Conservation (phyloP, 768 basidiomycete species). For the Agrocybe praecox region DNA sequence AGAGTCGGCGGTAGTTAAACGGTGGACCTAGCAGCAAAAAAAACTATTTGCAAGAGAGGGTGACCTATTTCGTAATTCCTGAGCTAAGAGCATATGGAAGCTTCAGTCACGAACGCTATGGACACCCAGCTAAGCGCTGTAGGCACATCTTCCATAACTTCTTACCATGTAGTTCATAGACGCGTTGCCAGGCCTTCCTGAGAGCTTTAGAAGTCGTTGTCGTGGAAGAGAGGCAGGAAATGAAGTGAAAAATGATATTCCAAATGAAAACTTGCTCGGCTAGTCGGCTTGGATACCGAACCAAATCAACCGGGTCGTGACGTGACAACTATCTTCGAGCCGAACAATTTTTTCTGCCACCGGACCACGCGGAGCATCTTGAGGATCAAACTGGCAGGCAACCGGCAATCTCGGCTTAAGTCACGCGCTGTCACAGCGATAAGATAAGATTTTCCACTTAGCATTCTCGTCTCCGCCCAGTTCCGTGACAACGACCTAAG, state of each 20-base stretch:
- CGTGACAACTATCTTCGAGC: background rate
- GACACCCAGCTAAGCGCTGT: background rate
- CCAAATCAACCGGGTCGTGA: background rate
- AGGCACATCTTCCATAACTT: background rate
- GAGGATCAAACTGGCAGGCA: background rate
- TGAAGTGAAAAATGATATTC: background rate
- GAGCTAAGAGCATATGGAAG: background rate
- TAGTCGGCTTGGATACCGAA: slow-evolving; percentile 13
- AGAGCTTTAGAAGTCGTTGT: background rate
- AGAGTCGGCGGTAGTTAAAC: background rate
- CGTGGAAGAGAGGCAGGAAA: background rate
- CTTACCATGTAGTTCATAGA: background rate
- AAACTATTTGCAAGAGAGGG: background rate
- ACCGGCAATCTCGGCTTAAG: background rate
- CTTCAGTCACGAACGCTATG: background rate
- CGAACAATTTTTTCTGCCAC: background rate
- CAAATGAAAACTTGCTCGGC: background rate
- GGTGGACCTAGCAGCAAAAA: background rate
- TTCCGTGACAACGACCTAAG: background rate
- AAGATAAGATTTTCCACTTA: background rate
- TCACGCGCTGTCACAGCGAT: background rate
- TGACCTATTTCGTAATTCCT: background rate
- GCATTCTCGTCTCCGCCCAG: background rate
- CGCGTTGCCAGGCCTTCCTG: background rate
- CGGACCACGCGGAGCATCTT: background rate